Conservation (phyloP, 1,139 yeast species). For the Geotrichum europaeum region DNA sequence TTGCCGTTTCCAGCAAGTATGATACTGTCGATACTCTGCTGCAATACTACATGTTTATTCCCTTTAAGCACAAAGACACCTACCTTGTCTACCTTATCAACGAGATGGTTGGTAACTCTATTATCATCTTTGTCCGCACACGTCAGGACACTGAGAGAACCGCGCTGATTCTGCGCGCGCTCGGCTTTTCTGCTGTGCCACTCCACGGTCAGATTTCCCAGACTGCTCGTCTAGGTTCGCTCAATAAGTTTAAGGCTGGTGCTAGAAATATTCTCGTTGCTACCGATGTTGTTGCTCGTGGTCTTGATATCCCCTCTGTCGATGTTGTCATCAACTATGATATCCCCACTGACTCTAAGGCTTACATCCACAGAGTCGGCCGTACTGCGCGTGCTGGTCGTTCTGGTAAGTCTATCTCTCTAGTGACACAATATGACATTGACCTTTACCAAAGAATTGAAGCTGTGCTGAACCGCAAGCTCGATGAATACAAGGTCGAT, state of each 20-base stretch:
- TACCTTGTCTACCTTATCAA: constrained; percentile 73
- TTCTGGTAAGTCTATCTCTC: constrained; percentile 77
- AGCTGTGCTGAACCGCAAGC: constrained; percentile 56
- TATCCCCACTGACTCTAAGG: constrained; percentile 97
- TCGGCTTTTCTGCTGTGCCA: constrained; percentile 88
- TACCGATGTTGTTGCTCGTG: constrained; percentile 97
- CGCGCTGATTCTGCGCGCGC: constrained; percentile 68
- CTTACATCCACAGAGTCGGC: constrained; percentile 95
- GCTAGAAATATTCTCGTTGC: constrained; percentile 79
- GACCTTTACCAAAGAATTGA: constrained; percentile 82
- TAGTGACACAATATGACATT: constrained; percentile 91
- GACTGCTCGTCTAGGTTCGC: constrained; percentile 85
- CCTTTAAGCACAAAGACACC: constrained; percentile 90
- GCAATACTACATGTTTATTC: constrained; percentile 85
- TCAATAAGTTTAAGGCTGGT: constrained; percentile 88
- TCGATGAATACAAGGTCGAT: constrained; percentile 74
- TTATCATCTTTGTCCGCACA: constrained; percentile 87
- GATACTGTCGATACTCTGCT: constrained; percentile 89
- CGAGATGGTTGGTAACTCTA: constrained; percentile 79
- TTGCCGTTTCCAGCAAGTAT: constrained; percentile 82
- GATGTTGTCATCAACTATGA: constrained; percentile 91
- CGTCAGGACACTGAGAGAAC: constrained; percentile 94
- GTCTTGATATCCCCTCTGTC: constrained; percentile 91
- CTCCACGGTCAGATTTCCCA: constrained; percentile 92
- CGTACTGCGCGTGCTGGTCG: constrained; percentile 97